Evolutionary conservation across 2,329 filamentous ascomycete genomes (phyloP).

Genomic region (Plectosphaerella cucumerina): DNA sequence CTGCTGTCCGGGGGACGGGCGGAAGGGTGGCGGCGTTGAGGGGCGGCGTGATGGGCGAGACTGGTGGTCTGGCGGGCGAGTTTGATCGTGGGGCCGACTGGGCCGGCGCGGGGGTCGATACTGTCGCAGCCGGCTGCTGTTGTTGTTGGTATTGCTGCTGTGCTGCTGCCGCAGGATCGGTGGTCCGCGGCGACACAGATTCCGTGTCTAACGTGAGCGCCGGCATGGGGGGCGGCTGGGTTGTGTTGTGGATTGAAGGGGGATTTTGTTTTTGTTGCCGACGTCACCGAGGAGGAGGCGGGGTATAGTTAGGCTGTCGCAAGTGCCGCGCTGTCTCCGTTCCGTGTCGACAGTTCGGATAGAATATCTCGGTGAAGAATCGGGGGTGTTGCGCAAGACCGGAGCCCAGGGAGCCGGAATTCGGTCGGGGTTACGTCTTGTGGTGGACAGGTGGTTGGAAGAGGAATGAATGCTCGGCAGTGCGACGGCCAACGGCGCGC

Average conservation of each 20-base stretch:
- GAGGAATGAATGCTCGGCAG: neutral
- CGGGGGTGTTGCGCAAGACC: neutral
- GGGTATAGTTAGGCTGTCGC: constrained; percentile 3
- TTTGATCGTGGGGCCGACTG: constrained; percentile 23
- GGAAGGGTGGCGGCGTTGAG: constrained; percentile 27
- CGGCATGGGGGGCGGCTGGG: constrained; percentile 24
- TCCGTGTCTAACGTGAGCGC: constrained; percentile 22
- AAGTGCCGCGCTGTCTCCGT: constrained; percentile 1
- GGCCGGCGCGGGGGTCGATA: neutral
- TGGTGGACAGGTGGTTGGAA: too few relatives aligned
- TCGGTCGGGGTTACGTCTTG: too few relatives aligned
- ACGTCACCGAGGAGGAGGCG: neutral
- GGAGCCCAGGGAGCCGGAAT: too few relatives aligned
- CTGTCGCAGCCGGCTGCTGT: neutral
- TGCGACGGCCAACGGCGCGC: neutral
- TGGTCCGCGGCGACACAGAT: constrained; percentile 12
- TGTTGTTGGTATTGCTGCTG: neutral
- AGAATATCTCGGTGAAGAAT: too few relatives aligned
- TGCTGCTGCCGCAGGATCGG: constrained; percentile 14
- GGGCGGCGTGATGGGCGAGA: constrained; percentile 50
- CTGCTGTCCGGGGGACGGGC: constrained; percentile 16
- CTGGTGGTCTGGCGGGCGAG: constrained; percentile 44
- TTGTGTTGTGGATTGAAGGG: neutral
- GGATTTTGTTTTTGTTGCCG: constrained; percentile 1
- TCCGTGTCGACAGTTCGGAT: too few relatives aligned